These are phyloP conservation scores for Amanita pallidorosea DNA, from an alignment of 768 basidiomycete genomes.

Conservation along the genomic window DNA sequence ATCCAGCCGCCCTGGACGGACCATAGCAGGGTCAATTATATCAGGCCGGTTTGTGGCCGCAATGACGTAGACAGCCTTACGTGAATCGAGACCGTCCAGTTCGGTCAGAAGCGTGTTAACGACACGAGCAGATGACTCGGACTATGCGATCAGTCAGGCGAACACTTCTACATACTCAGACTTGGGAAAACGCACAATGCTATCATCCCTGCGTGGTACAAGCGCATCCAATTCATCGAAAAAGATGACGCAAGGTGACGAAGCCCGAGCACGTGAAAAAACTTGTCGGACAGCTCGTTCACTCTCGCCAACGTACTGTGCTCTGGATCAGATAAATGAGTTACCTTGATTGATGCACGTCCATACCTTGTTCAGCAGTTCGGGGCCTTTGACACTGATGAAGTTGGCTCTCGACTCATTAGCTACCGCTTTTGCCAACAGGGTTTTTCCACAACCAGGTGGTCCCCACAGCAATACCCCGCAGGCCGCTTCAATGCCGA, in stretches of 20 bases:
- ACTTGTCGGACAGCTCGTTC: constrained; percentile 92
- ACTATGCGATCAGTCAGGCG: constrained; percentile 29
- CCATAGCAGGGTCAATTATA: constrained; percentile 98
- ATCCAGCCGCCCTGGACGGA: constrained; percentile 90
- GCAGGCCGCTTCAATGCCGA: constrained; percentile 86
- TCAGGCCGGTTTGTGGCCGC: constrained; percentile 93
- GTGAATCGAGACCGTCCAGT: constrained; percentile 81
- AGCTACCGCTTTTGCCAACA: constrained; percentile 97
- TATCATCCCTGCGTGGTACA: constrained; percentile 85
- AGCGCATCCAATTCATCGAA: constrained; percentile 93
- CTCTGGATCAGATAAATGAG: neutral
- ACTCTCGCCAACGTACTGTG: constrained; percentile 93
- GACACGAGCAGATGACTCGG: constrained; percentile 86
- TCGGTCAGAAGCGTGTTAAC: constrained; percentile 93
- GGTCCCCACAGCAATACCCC: constrained; percentile 99
- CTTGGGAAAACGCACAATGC: constrained; percentile 42
- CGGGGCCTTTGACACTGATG: constrained; percentile 96
- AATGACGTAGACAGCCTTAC: constrained; percentile 86
- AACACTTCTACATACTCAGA: neutral
- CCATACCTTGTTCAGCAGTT: constrained; percentile 87
- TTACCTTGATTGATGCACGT: neutral
- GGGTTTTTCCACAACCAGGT: constrained; percentile 95
- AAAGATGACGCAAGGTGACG: constrained; percentile 90
- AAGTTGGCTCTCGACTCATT: constrained; percentile 95
- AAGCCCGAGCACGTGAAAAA: constrained; percentile 87